Evolutionary conservation across 129 eudicot genomes (phyloP), one percentile per base, ranked within the genome.

Genomic region (Mikania micrantha): DNA sequence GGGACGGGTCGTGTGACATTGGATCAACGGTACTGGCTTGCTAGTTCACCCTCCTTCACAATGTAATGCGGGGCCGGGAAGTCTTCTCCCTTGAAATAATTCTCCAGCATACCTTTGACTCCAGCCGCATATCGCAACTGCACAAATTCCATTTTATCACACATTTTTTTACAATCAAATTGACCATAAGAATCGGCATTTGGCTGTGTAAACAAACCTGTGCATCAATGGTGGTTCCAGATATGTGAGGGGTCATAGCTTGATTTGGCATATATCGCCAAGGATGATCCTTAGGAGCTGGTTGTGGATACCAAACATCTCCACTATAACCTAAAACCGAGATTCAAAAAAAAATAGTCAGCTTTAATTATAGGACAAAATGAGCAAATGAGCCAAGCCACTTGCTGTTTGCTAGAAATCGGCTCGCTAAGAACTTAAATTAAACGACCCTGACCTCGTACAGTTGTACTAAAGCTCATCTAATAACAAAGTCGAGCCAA

Each of bases 221-320:
- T 0, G 88, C 99, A 52, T 94, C 99, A 64, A 94, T 94, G 50
- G 99, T 94, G 34, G 99, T 94, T 67, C 99, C 99, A 61, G 99
- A 94, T 11, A 94, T 83, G 71, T 94, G 99, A 63, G 99, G 99
- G 28, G 99, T 94, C 99, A 94, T 94, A 4, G 99, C 99, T 47
- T 94, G 99, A 80, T 94, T 89, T 52, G 99, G 99, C 99, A 94
- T 94, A 75, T 89, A 87, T 3, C 99, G 63, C 99, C 99, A 94
- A 38, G 99, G 99, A 47, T 94, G 99, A 58, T 94, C 99, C 84
- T 94, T 94, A 9, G 97, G 99, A 71, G 99, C 99, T 78, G 99
- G 99, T 67, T 94, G 99, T 5, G 99, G 99, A 61, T 82, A 75
- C 99, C 99, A 94, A 63, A 94, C 99, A 79, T 94, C 99, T 52